These are phyloP conservation scores for Cercospora nicotianae DNA, from an alignment of 2,329 filamentous ascomycete species.

Conservation along the genomic window DNA sequence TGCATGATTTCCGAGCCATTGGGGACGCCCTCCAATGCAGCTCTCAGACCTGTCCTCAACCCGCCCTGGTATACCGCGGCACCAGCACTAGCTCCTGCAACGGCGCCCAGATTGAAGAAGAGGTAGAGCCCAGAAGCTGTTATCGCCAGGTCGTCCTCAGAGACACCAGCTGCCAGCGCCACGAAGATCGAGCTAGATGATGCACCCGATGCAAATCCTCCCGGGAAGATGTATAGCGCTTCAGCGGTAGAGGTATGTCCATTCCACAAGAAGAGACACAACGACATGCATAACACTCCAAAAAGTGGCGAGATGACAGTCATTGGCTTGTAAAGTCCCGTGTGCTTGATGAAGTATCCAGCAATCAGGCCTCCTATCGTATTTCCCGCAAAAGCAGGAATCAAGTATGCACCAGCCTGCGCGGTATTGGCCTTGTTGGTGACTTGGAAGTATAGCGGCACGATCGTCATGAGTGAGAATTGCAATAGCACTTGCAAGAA, in stretches of 20 bases:
- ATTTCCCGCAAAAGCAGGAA: constrained; percentile 68
- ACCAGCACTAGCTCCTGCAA: constrained; percentile 43
- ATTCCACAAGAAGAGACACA: constrained; percentile 59
- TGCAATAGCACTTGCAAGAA: constrained; percentile 59
- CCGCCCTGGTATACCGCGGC: constrained; percentile 42
- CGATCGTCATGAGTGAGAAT: constrained; percentile 62
- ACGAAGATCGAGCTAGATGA: constrained; percentile 51
- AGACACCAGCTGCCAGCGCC: constrained; percentile 50
- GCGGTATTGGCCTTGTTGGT: constrained; percentile 60
- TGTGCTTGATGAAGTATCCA: constrained; percentile 58
- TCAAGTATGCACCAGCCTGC: constrained; percentile 59
- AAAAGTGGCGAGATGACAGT: constrained; percentile 54
- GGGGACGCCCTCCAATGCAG: constrained; percentile 36
- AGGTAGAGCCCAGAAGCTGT: constrained; percentile 53
- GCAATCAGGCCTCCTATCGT: constrained; percentile 62
- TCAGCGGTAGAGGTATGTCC: constrained; percentile 56
- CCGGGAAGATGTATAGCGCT: constrained; percentile 41
- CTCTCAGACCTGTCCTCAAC: constrained; percentile 39
- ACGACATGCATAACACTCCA: constrained; percentile 53
- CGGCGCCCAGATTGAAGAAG: constrained; percentile 46
- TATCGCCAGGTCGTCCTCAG: constrained; percentile 50
- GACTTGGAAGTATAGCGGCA: constrained; percentile 70
- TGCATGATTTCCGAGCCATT: constrained; percentile 43
- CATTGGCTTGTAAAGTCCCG: constrained; percentile 60
- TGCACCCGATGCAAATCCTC: constrained; percentile 55